phyloP scores from a whole-genome alignment of 192 early-diverging fungal genomes.

The Dispira simplex region DNA sequence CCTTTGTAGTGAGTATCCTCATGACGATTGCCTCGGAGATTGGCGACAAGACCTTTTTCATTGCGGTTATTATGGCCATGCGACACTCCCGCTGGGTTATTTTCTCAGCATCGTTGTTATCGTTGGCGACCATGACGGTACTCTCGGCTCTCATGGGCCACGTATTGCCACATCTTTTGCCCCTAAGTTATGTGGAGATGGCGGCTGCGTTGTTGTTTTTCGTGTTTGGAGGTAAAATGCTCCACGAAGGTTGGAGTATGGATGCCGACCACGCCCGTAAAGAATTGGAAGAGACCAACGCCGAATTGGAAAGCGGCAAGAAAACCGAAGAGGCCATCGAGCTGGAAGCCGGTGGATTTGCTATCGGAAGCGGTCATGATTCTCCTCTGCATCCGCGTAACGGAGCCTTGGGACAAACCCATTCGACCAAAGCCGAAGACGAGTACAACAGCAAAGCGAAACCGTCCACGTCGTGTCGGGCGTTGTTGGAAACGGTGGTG shows the following conservation, averaged over 20 bases:
- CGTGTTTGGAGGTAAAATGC: slow-evolving; percentile 84
- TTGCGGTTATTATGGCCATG: slow-evolving; percentile 98
- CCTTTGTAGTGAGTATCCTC: slow-evolving; percentile 45
- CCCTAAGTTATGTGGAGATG: slow-evolving; percentile 72
- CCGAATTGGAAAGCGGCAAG: slow-evolving; percentile 63
- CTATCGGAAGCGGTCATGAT: slow-evolving; percentile 1
- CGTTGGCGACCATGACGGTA: slow-evolving; percentile 87
- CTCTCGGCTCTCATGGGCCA: slow-evolving; percentile 89
- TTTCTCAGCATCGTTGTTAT: slow-evolving; percentile 76
- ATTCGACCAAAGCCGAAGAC: background rate
- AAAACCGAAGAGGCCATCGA: slow-evolving; percentile 13
- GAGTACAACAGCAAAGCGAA: background rate
- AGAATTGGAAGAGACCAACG: slow-evolving; percentile 84
- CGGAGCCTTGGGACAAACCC: background rate
- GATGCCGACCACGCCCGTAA: slow-evolving; percentile 70
- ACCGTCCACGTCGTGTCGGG: background rate
- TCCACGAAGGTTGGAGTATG: slow-evolving; percentile 75
- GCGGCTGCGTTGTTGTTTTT: slow-evolving; percentile 76
- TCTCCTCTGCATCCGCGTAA: background rate
- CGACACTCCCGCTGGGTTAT: slow-evolving; percentile 80
- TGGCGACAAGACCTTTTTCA: slow-evolving; percentile 98
- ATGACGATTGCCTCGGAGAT: slow-evolving; percentile 96
- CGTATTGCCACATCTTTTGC: slow-evolving; percentile 73
- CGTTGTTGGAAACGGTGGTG: slow-evolving; percentile 53
- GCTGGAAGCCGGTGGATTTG: slow-evolving; percentile 12